These are phyloP conservation scores for Pseudogymnoascus pannorum DNA, from an alignment of 2,329 filamentous ascomycete species.

Conservation along the genomic window DNA sequence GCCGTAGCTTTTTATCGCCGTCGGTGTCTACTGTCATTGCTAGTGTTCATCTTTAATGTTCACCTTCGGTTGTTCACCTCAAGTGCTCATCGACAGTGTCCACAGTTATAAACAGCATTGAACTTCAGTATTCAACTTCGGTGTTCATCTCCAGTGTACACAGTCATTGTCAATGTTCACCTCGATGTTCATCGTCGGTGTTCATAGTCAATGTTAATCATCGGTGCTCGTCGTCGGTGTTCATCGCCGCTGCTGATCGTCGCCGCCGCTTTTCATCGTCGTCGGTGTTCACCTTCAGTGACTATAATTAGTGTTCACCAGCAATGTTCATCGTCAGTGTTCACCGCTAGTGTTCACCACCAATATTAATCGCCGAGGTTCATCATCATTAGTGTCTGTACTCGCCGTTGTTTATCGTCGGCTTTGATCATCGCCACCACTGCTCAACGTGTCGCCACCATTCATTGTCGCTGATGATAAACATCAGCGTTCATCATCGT, in stretches of 20 bases:
- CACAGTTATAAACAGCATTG: no score
- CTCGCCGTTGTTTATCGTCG: not conserved
- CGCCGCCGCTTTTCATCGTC: not conserved
- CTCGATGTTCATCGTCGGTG: no score
- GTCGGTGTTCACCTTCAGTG: not conserved
- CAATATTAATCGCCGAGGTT: not conserved
- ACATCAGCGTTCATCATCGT: not conserved
- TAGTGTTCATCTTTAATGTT: no score
- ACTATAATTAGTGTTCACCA: not conserved
- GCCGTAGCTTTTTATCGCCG: not conserved
- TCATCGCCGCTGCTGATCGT: not conserved
- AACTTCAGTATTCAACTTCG: not conserved
- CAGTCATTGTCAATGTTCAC: no score
- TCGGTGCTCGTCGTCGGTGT: not conserved
- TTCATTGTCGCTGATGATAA: no score
- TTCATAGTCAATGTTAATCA: no score
- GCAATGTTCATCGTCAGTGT: not conserved
- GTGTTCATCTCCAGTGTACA: not conserved
- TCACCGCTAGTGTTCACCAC: not conserved
- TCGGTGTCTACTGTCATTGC: not conserved
- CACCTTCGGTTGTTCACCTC: not conserved
- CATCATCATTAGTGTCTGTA: not conserved
- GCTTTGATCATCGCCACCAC: not conserved
- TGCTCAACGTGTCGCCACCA: not conserved
- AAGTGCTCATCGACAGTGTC: no score